A percentile compares a stretch with the other conserved stretches of the same genome.
These are phyloP conservation scores for Syzygium syzygioides DNA, from an alignment of 441 rosid species.

Conservation along the genomic window DNA sequence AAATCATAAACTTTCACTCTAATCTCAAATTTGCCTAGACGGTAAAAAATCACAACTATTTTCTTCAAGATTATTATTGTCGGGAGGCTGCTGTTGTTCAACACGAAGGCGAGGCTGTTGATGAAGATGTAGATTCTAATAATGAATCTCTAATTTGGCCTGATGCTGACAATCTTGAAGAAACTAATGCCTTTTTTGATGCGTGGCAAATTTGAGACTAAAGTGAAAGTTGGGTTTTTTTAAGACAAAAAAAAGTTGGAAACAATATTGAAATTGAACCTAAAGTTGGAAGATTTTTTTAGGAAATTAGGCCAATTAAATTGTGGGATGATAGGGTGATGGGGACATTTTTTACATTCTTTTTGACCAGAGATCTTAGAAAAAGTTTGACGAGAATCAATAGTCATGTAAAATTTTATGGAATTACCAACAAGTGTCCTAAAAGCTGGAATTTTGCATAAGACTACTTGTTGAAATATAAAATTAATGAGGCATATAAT, in stretches of 20 bases:
- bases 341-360: neutral
- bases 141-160: neutral
- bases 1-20: neutral
- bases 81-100: neutral
- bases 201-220: neutral
- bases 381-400: neutral
- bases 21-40: neutral
- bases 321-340: neutral
- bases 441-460: neutral
- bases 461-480: neutral
- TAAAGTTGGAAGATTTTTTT: neutral
- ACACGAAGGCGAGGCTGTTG: neutral
- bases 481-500: neutral
- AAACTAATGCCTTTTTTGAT: neutral
- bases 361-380: neutral
- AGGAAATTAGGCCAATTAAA: neutral
- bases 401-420: neutral
- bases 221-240: neutral
- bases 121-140: neutral
- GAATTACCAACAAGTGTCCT: neutral
- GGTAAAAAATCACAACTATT: neutral
- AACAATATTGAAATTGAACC: too few relatives aligned
- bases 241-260: too few relatives aligned
- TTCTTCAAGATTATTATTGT: neutral
- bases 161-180: neutral